Conservation (phyloP, 1,284 basidiomycete genomes). For the Neonothopanus nambi region DNA sequence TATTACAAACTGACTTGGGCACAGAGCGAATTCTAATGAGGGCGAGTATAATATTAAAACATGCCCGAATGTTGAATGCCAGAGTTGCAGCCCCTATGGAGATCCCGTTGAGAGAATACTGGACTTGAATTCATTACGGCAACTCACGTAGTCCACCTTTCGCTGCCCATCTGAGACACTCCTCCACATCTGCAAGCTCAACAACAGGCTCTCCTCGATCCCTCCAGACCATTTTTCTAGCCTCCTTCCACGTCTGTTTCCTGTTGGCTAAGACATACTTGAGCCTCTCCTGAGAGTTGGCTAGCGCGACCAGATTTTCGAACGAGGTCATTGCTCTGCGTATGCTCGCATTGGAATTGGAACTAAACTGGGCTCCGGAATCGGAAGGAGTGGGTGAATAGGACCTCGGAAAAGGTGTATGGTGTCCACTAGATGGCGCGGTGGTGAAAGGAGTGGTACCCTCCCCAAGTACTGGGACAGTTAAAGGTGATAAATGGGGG, state of each 20-base stretch:
- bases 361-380: constrained; percentile 10
- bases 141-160: constrained; percentile 78
- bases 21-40: constrained; percentile 67
- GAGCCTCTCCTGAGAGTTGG: constrained; percentile 74
- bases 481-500: constrained; percentile 3
- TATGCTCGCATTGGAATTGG: constrained; percentile 10
- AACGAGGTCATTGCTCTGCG: constrained; percentile 69
- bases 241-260: constrained; percentile 67
- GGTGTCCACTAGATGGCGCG: constrained; percentile 12
- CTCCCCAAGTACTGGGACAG: constrained; percentile 9
- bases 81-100: constrained; percentile 72
- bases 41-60: constrained; percentile 77
- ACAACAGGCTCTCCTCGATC: constrained; percentile 76
- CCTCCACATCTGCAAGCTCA: constrained; percentile 66
- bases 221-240: constrained; percentile 82
- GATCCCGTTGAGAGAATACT: not conserved
- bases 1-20: constrained; percentile 48
- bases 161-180: constrained; percentile 74
- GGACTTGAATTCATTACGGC: not conserved
- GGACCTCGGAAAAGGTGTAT: constrained; percentile 10
- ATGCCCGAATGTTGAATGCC: constrained; percentile 78
- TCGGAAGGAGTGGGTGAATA: constrained; percentile 7
- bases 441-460: constrained; percentile 12
- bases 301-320: constrained; percentile 77
- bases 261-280: constrained; percentile 68